Evolutionary conservation across 768 basidiomycete species (phyloP).

Genomic region (Pleurotus djamor): DNA sequence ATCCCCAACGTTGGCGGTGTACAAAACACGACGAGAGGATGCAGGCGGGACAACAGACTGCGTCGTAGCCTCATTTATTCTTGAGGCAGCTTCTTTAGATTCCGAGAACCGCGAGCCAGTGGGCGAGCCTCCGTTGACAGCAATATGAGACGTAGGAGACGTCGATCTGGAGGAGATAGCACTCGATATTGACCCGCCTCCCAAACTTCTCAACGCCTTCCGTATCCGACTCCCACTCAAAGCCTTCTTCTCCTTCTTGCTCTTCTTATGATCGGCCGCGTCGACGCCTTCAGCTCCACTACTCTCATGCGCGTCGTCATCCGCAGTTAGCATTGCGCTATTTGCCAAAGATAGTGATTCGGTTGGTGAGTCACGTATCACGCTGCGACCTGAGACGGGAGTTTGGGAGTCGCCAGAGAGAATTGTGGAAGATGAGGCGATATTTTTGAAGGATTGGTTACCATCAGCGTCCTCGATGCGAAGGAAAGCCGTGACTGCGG

Average conservation of each 20-base stretch:
- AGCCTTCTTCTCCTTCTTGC: conserved; percentile 41
- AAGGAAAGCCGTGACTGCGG: conserved; percentile 94
- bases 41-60: conserved; percentile 39
- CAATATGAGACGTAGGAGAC: conserved; percentile 22
- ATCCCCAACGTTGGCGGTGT: conserved; percentile 96
- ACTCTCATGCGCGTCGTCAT: conserved; percentile 38
- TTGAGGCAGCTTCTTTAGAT: conserved; percentile 6
- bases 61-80: conserved; percentile 22
- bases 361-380: conserved; percentile 19
- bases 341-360: conserved; percentile 10
- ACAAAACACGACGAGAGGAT: conserved; percentile 72
- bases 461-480: conserved; percentile 85
- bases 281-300: conserved; percentile 37
- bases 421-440: conserved; percentile 16
- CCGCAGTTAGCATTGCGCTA: conserved; percentile 9
- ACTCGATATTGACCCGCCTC: conserved; percentile 34
- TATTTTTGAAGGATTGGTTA: conserved; percentile 60
- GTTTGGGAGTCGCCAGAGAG: conserved; percentile 26
- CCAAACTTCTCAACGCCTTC: conserved; percentile 53
- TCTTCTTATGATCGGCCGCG: conserved; percentile 30
- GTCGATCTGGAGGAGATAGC: conserved; percentile 27
- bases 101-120: neutral
- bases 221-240: conserved; percentile 48
- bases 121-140: neutral
- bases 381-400: conserved; percentile 27